Base-by-base conservation (phyloP, 1,284 basidiomycete genomes). In the Prillingera fragicola region DNA sequence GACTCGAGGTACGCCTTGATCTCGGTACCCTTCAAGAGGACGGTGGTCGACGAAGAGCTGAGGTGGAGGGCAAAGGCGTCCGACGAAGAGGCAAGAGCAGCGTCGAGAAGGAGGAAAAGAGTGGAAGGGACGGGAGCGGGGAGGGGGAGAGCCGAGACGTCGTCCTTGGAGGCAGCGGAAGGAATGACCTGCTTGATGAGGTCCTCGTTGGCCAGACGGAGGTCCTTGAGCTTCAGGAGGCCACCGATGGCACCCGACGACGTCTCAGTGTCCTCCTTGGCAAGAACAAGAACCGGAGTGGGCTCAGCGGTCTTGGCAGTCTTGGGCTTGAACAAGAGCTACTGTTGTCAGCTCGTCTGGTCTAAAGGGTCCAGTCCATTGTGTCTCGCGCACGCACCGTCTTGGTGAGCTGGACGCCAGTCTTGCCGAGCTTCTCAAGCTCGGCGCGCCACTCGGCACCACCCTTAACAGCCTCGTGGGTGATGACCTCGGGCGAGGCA, bases 191-290 rank as follows among this genome's bases (percentile, higher is more conserved):
- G 85, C 43, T 79, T 79, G 62, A 95, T 77, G 27, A 95, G 77
- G 63, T 95, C 90, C 62, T 87, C 85, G 26, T 81, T 80, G n/a
- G 89, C 91, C 42, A 94, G 73, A 33, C 90, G 78, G 59, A 95
- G 76, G 52, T 95, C 90, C 74, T 95, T 94, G 70, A 95, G 73
- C 62, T 82, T 82, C 52, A 97, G 77, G 64, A 83, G 83, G 72
- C 86, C 87, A 33, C 80, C 87, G 52, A 95, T 78, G 8, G 82
- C 78, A 4, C 74, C 77, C 1, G 87, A 84, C 62, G 72, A 63
- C 15, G 85, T 86, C 63, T 91, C 85, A 14, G 87, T 87, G 31
- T 80, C 76, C 60, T 94, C 88, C 59, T 81, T 77, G 8, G 88
- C 87, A 63, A 96, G 79, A 48, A 94, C 82, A 41, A 96, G 79